These are phyloP conservation scores for Sonneratia caseolaris DNA, from an alignment of 345 rosid species.

Conservation along the genomic window DNA sequence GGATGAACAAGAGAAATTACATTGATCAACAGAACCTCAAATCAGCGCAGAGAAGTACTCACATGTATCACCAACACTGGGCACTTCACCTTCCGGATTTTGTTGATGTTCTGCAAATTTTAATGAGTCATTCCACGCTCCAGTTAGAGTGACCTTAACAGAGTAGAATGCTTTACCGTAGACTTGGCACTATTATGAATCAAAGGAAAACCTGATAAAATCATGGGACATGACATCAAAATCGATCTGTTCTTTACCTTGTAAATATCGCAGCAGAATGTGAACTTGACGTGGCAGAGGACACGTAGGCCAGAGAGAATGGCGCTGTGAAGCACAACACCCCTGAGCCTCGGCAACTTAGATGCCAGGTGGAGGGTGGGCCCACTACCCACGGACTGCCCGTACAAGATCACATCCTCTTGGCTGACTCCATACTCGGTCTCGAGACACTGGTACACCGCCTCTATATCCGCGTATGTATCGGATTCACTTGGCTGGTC, in stretches of 20 bases:
- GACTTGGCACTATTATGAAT: not conserved
- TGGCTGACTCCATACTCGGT: constrained; percentile 87
- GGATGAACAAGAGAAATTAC: not conserved
- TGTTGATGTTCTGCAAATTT: constrained; percentile 61
- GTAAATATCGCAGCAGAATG: constrained; percentile 85
- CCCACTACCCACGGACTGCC: constrained; percentile 98
- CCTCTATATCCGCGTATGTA: constrained; percentile 97
- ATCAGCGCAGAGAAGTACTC: constrained; percentile 16
- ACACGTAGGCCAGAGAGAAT: constrained; percentile 99
- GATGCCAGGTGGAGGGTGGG: constrained; percentile 95
- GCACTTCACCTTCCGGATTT: constrained; percentile 76
- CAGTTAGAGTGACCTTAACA: not conserved
- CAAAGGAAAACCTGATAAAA: not conserved
- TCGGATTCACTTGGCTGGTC: constrained; percentile 84
- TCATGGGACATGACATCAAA: not conserved
- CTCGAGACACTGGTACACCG: constrained; percentile 84
- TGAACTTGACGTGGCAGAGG: constrained; percentile 83
- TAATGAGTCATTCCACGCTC: not conserved
- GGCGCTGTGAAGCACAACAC: constrained; percentile 94
- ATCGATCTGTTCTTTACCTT: constrained; percentile 26
- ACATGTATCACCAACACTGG: constrained; percentile 96
- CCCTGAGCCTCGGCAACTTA: constrained; percentile 90
- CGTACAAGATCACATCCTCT: constrained; percentile 84
- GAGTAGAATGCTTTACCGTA: not conserved
- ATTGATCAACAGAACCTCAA: not conserved